phyloP scores from a whole-genome alignment of 2,329 filamentous ascomycete genomes.

The Neocucurbitaria cava region DNA sequence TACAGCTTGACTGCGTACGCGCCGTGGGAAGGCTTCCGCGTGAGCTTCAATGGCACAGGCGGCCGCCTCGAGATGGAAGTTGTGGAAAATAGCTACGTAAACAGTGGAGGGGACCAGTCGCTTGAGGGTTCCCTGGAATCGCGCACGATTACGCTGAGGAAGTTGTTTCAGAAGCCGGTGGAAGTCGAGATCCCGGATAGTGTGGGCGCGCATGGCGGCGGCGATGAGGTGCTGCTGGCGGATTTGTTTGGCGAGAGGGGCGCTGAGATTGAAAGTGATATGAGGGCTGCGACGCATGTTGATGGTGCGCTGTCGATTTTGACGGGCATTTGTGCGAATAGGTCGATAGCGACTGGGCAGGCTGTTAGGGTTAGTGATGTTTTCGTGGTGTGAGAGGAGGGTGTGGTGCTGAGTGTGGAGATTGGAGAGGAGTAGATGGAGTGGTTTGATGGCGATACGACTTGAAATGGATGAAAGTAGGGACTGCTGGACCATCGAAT shows the following conservation, averaged over 20 bases:
- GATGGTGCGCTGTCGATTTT: constrained; percentile 67
- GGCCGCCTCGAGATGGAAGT: constrained; percentile 68
- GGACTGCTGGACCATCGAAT: too few species aligned
- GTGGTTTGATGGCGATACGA: too few species aligned
- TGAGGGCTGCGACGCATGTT: constrained; percentile 64
- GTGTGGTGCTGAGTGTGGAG: too few species aligned
- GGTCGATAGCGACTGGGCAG: constrained; percentile 64
- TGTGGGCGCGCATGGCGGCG: constrained; percentile 66
- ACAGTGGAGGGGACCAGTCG: constrained; percentile 65
- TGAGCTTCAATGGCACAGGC: constrained; percentile 65
- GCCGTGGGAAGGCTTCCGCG: constrained; percentile 67
- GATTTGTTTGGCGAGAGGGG: constrained; percentile 64
- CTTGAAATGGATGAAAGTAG: too few species aligned
- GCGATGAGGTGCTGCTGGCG: constrained; percentile 63
- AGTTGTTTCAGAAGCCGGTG: constrained; percentile 63
- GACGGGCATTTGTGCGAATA: constrained; percentile 66
- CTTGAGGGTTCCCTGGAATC: constrained; percentile 62
- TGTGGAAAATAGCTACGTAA: constrained; percentile 66
- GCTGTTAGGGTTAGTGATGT: constrained; percentile 63
- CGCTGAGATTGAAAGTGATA: constrained; percentile 55
- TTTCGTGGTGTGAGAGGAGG: constrained; percentile 15
- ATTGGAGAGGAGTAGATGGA: too few species aligned
- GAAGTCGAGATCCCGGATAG: constrained; percentile 62
- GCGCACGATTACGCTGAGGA: constrained; percentile 58
- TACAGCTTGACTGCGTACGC: constrained; percentile 68